Percentiles rank a stretch among this genome's conserved stretches.
These are phyloP conservation scores for Colletotrichum viniferum DNA, from an alignment of 2,329 filamentous ascomycete species.

Conservation along the genomic window DNA sequence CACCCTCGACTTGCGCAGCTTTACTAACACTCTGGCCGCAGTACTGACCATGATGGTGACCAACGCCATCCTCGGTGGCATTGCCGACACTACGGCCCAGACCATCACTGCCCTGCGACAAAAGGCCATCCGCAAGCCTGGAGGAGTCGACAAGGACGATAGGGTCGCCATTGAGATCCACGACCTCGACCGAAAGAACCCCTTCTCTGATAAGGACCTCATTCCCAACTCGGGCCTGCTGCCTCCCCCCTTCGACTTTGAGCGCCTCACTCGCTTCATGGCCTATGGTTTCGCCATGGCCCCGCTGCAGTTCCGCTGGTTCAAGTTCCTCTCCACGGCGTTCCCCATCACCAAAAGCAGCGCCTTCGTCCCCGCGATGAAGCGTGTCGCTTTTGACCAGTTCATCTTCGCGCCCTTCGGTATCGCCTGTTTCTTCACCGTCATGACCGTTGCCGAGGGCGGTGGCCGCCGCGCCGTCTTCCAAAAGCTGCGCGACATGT, in stretches of 20 bases:
- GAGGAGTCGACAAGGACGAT: conserved; percentile 66
- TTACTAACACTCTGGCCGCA: conserved; percentile 34
- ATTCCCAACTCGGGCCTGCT: conserved; percentile 67
- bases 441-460: conserved; percentile 95
- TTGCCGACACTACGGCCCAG: conserved; percentile 96
- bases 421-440: conserved; percentile 88
- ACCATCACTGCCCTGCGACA: conserved; percentile 83
- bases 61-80: conserved; percentile 92
- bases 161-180: conserved; percentile 85
- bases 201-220: conserved; percentile 67
- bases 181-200: conserved; percentile 83
- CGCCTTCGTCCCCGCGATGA: conserved; percentile 78
- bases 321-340: conserved; percentile 77
- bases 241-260: conserved; percentile 92
- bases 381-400: conserved; percentile 92
- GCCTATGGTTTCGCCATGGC: conserved; percentile 97
- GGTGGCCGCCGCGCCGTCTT: conserved; percentile 80
- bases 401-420: conserved; percentile 90
- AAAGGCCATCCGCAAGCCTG: conserved; percentile 66
- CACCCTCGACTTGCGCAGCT: neutral
- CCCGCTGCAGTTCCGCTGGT: conserved; percentile 95
- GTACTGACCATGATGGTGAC: conserved; percentile 99
- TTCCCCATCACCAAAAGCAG: conserved; percentile 86
- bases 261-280: conserved; percentile 94
- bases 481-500: conserved; percentile 91